Conservation (phyloP, 208 protist genomes). For the Acanthamoeba triangularis region DNA sequence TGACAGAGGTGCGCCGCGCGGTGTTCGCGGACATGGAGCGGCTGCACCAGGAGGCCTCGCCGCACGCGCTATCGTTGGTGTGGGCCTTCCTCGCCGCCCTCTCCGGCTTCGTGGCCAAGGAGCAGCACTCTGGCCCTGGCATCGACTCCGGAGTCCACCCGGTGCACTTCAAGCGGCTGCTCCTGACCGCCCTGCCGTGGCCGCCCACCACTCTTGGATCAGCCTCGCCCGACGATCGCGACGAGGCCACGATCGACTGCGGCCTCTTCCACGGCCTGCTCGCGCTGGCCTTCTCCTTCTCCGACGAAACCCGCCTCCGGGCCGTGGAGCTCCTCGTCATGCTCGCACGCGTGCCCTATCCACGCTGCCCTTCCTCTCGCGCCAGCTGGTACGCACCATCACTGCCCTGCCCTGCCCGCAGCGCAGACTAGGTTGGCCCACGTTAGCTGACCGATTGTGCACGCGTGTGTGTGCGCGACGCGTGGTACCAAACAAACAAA, state of each 20-base stretch:
- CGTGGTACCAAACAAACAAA: no score
- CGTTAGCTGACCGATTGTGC: background rate
- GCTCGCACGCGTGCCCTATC: background rate
- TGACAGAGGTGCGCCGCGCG: background rate
- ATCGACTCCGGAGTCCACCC: background rate
- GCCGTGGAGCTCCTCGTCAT: constrained; percentile 17
- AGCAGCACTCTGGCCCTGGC: background rate
- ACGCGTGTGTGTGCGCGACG: background rate
- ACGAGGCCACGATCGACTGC: background rate
- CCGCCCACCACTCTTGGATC: background rate
- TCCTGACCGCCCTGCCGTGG: background rate
- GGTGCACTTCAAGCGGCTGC: background rate
- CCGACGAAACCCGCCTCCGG: background rate
- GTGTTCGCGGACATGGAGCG: background rate
- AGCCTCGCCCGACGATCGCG: background rate
- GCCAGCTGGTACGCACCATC: background rate
- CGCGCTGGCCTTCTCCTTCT: background rate
- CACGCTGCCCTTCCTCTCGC: no score
- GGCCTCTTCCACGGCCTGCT: background rate
- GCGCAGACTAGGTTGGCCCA: background rate
- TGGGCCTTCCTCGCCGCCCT: background rate
- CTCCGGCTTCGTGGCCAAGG: background rate
- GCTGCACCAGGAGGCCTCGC: background rate
- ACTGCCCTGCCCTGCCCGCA: background rate
- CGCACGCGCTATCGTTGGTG: background rate